Conservation (phyloP, 108 stramenopile species). For the Fistulifera solaris region DNA sequence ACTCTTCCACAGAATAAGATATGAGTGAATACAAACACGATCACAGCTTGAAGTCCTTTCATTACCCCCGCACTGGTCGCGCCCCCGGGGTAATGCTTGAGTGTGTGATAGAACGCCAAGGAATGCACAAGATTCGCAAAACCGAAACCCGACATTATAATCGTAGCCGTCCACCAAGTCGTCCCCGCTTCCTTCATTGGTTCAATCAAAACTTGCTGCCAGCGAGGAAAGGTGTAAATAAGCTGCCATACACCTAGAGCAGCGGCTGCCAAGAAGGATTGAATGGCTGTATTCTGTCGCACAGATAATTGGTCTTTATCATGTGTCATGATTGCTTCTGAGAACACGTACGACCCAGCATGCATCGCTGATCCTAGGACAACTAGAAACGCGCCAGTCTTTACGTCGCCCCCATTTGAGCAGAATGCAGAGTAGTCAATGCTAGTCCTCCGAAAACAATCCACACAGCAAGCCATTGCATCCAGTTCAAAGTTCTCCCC, state of each 20-base stretch:
- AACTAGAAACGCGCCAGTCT: conserved; percentile 39
- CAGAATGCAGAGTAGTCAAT: conserved; percentile 37
- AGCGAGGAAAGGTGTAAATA: conserved; percentile 51
- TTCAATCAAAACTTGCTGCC: conserved; percentile 25
- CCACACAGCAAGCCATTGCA: conserved; percentile 50
- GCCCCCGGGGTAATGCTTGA: conserved; percentile 63
- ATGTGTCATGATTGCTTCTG: conserved; percentile 47
- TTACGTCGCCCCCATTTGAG: conserved; percentile 31
- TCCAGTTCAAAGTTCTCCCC: conserved; percentile 21
- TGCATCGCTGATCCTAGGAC: conserved; percentile 54
- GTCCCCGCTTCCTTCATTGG: conserved; percentile 54
- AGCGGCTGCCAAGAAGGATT: conserved; percentile 36
- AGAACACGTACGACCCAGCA: conserved; percentile 54
- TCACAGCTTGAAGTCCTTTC: conserved; percentile 77
- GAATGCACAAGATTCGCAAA: conserved; percentile 57
- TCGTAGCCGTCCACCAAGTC: conserved; percentile 15
- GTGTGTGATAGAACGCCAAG: conserved; percentile 48
- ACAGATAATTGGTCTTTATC: conserved; percentile 30
- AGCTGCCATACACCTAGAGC: conserved; percentile 56
- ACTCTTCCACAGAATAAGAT: conserved; percentile 53
- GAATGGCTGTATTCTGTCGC: conserved; percentile 61
- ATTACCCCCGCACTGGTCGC: conserved; percentile 70
- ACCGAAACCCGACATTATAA: conserved; percentile 23
- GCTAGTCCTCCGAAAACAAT: conserved; percentile 56
- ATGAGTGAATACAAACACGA: conserved; percentile 56